These are phyloP conservation scores for Colletotrichum sp. DNA, from an alignment of 2,329 filamentous ascomycete species.

Conservation along the genomic window DNA sequence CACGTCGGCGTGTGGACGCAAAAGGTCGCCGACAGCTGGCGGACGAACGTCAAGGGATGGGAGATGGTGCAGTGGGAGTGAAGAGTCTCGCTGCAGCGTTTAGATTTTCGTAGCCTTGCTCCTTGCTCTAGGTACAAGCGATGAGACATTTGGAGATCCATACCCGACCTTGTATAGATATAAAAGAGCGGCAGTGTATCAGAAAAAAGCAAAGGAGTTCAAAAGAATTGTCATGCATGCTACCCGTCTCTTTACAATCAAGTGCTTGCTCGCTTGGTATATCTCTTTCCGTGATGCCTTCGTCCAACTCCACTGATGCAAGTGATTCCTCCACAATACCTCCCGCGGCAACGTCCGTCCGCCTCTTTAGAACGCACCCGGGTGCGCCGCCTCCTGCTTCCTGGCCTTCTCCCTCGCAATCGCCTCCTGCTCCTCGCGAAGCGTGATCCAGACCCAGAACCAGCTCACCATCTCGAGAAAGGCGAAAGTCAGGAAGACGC, in stretches of 20 bases:
- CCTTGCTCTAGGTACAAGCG: background rate
- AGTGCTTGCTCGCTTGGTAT: background rate
- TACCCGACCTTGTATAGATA: background rate
- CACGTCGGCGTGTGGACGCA: constrained; percentile 20
- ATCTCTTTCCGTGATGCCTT: background rate
- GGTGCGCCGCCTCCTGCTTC: constrained; percentile 23
- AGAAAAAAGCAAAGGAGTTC: background rate
- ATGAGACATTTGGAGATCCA: background rate
- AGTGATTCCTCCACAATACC: too few relatives aligned
- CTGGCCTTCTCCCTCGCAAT: constrained; percentile 44
- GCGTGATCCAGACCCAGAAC: constrained; percentile 83
- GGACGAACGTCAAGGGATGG: constrained; percentile 28
- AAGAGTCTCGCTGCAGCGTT: background rate
- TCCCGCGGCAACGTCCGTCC: background rate
- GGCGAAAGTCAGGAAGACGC: constrained; percentile 82
- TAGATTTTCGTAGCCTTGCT: background rate
- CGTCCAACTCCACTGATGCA: background rate
- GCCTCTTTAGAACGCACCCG: background rate
- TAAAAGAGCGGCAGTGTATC: background rate
- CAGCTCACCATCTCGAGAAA: constrained; percentile 85
- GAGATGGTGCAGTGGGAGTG: constrained; percentile 27
- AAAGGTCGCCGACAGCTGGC: constrained; percentile 27
- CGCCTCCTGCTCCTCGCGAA: constrained; percentile 67
- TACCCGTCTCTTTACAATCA: background rate
- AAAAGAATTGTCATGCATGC: background rate